phyloP scores from a whole-genome alignment of 768 basidiomycete genomes.

The Saitozyma sp. region DNA sequence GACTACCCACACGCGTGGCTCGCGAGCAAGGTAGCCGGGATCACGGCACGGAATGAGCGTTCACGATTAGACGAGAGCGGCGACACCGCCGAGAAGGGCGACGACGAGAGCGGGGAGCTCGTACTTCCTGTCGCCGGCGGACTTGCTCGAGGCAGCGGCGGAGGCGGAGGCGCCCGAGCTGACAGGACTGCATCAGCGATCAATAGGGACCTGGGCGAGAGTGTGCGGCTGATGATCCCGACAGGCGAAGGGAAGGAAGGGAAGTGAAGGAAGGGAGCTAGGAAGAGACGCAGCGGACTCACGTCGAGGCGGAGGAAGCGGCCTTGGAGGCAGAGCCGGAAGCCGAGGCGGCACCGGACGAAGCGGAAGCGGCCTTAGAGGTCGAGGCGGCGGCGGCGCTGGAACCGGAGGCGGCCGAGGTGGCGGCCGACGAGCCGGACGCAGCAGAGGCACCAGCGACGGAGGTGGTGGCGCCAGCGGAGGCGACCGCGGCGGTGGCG shows the following conservation, averaged over 20 bases:
- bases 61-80: slow-evolving; percentile 30
- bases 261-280: not conserved
- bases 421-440: slow-evolving; percentile 9
- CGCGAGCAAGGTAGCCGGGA: not conserved
- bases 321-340: not conserved
- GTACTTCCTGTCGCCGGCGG: slow-evolving; percentile 15
- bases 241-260: not conserved
- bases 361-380: slow-evolving; percentile 11
- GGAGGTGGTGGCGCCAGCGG: slow-evolving; percentile 15
- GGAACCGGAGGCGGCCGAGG: slow-evolving; percentile 10
- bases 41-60: not conserved
- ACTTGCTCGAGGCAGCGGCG: slow-evolving; percentile 15
- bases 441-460: slow-evolving; percentile 17
- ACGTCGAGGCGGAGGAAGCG: slow-evolving; percentile 6
- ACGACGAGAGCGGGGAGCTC: slow-evolving; percentile 31
- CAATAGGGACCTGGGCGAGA: too few species aligned
- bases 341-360: slow-evolving; percentile 6
- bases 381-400: slow-evolving; percentile 10
- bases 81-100: slow-evolving; percentile 28
- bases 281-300: not conserved
- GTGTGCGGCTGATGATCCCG: too few species aligned
- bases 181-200: not conserved
- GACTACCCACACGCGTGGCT: too few species aligned
- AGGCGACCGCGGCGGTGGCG: slow-evolving; percentile 10
- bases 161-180: slow-evolving; percentile 9